Evolutionary conservation across 768 basidiomycete species (phyloP), one percentile per base, ranked within the genome.

Genomic region (Mycena leptocephala): DNA sequence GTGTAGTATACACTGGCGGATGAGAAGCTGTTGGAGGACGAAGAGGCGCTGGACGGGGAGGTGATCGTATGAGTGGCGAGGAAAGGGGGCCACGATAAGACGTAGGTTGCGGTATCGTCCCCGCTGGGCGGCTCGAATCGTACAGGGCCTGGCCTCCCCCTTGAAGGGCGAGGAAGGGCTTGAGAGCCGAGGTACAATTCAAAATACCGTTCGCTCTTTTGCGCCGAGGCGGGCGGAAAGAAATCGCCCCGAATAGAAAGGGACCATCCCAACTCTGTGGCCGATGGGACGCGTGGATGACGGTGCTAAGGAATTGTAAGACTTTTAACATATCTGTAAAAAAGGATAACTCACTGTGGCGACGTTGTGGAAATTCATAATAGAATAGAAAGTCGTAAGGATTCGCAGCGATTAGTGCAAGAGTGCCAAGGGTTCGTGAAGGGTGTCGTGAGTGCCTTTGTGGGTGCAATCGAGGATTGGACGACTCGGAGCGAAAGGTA

Each of bases 331-430:
- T 13, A 18, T 10, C 30, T 7, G 33, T 35, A n/a, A 53, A 41
- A 7, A 32, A 39, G 30, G 46, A 32, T 1, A 51, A 33, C 66
- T 22, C 32, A 75, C 74, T n/a, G 74, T 69, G 24, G 74, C 67
- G n/a, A 18, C 67, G 53, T 69, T 75, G 59, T 75, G 67, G 67
- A 75, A 75, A 56, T 63, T 69, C 74, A 75, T 75, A 24, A 26
- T 70, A 30, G 73, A 7, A 28, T n/a, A 14, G 18, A 10, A 33
- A 35, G 22, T 39, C 37, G 62, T 20, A 43, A 70, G 16, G n/a
- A 55, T 26, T 35, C 56, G 28, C 35, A 32, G 41, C 22, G 26
- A 20, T 7, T 11, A 48, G 56, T 28, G 28, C 13, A 20, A 30
- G 28, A 9, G 22, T 6, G 58, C 62, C 33, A 55, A 43, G 10